Conservation (phyloP, 371 early-diverging fungal species). For the Lichtheimia corymbifera region DNA sequence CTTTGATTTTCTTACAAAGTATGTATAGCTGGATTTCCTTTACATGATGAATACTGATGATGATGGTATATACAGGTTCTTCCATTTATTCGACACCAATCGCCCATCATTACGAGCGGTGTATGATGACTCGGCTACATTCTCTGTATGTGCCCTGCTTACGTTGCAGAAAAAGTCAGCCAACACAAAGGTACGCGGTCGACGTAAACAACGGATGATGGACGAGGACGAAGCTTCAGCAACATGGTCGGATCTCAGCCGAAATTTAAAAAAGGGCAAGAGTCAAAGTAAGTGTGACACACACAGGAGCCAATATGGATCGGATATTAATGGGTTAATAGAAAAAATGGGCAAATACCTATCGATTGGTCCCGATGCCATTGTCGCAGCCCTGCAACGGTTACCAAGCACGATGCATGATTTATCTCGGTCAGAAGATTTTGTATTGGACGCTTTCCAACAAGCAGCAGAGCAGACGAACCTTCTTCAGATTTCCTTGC, state of each 20-base stretch:
- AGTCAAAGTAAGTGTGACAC: slow-evolving; percentile 23
- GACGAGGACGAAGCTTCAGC: slow-evolving; percentile 28
- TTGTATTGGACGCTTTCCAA: slow-evolving; percentile 59
- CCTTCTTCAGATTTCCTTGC: slow-evolving; percentile 31
- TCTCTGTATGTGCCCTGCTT: slow-evolving; percentile 31
- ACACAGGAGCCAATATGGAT: not conserved
- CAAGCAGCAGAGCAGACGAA: slow-evolving; percentile 31
- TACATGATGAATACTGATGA: not conserved
- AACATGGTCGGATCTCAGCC: slow-evolving; percentile 26
- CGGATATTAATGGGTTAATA: slow-evolving; percentile 2
- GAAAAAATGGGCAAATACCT: slow-evolving; percentile 35
- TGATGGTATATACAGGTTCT: slow-evolving; percentile 6
- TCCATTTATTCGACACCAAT: slow-evolving; percentile 32
- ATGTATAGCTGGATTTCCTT: slow-evolving; percentile 8
- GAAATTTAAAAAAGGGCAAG: slow-evolving; percentile 27
- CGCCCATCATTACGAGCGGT: slow-evolving; percentile 18
- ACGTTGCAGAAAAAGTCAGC: slow-evolving; percentile 21
- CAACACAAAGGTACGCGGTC: slow-evolving; percentile 27
- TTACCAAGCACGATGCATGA: slow-evolving; percentile 53
- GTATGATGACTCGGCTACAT: slow-evolving; percentile 32
- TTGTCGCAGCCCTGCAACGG: slow-evolving; percentile 33
- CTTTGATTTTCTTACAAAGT: slow-evolving; percentile 28
- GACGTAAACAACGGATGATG: slow-evolving; percentile 39
- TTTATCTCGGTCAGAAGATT: slow-evolving; percentile 38
- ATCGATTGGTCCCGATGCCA: slow-evolving; percentile 34